phyloP scores from a whole-genome alignment of 2,329 filamentous ascomycete species.

The Pseudogymnoascus sp. region DNA sequence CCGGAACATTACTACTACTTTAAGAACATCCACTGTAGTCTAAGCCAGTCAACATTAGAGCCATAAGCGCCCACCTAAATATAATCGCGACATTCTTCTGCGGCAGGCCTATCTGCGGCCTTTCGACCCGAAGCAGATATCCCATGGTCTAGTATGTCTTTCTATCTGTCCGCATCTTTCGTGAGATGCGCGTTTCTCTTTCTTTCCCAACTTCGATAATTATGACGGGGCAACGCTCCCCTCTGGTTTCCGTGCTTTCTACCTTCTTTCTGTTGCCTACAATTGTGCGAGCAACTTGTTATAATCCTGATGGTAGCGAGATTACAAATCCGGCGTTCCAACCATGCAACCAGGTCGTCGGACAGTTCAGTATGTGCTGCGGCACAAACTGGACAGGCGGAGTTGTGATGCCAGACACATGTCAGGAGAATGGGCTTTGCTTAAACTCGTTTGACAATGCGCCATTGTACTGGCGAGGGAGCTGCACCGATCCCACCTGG shows the following conservation, averaged over 20 bases:
- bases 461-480: constrained; percentile 6
- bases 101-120: neutral
- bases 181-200: neutral
- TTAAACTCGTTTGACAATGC: neutral
- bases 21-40: neutral
- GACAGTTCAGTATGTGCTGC: constrained; percentile 10
- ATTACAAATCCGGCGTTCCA: constrained; percentile 4
- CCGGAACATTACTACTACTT: neutral
- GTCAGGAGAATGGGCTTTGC: constrained; percentile 10
- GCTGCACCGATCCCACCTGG: constrained; percentile 10
- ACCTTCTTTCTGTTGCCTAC: neutral
- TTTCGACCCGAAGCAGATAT: neutral
- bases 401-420: neutral
- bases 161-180: neutral
- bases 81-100: neutral
- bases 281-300: neutral
- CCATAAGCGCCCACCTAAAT: neutral
- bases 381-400: constrained; percentile 5
- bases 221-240: neutral
- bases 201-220: neutral
- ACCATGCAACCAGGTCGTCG: constrained; percentile 10
- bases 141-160: neutral
- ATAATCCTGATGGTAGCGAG: constrained; percentile 7
- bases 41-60: neutral
- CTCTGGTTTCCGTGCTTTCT: neutral